Base-by-base conservation (phyloP, 306 rosid genomes). In the Luffa acutangula region DNA sequence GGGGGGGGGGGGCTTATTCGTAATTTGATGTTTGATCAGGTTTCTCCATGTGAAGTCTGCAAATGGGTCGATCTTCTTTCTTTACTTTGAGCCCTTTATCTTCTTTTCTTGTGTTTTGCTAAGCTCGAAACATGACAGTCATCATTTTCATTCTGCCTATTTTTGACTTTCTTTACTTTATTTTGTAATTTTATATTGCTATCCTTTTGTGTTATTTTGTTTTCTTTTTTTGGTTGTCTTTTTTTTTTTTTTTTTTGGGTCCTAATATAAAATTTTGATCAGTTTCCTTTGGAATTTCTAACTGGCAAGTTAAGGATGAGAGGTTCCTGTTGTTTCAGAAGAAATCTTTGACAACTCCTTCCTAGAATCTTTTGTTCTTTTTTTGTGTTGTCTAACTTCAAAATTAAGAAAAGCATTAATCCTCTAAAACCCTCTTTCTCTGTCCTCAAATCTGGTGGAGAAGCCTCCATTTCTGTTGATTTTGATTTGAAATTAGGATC, bases 391-490 rank as follows among this genome's bases (percentile, higher is more conserved):
- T 63, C 9, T 80, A 81, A 86, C 97, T 91, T 92, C 49, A 78
- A 64, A 67, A 79, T 69, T 42, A 91, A 91, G 97, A 85, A 89
- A 92, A 89, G 97, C 79, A 91, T 80, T 75, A 77, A 82, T 49
- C 80, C 80, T 77, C n/a, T 69, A 15, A 39, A 36, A 63, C 48
- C 79, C 31, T 62, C 70, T 51, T 43, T 77, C 54, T 57, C 12
- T 75, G 45, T 62, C n/a, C 73, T 46, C 25, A 78, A 78, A 78
- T 51, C 51, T 56, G 64, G 2, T 48, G 62, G 31, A 7, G 65
- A 53, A 76, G 33, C 79, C 63, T 57, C 18, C 49, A 77, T 58
- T 41, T 77, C 80, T 42, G 58, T 42, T 34, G 20, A 36, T 63
- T 20, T 11, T 56, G n/a, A 77, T 77, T 10, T 41, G 36, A 45